Conservation (phyloP, 768 basidiomycete species). For the Fistulinella prunicolor region DNA sequence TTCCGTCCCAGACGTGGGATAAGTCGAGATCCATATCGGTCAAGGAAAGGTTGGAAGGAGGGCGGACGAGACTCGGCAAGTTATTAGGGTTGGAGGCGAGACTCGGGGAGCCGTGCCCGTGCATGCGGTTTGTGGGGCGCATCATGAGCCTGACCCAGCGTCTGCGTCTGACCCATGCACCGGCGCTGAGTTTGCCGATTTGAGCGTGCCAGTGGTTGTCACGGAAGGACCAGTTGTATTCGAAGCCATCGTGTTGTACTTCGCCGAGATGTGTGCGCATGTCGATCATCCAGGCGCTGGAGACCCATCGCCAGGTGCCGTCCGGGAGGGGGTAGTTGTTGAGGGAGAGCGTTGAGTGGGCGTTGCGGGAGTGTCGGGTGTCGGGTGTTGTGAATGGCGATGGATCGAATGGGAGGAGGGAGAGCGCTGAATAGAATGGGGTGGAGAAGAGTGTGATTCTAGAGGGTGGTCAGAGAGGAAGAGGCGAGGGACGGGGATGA, state of each 20-base stretch:
- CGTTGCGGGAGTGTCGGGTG: conserved; percentile 35
- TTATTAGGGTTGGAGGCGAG: neutral
- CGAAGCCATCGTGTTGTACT: conserved; percentile 80
- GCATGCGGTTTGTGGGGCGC: conserved; percentile 45
- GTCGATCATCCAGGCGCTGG: conserved; percentile 81
- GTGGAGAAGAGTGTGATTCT: conserved; percentile 66
- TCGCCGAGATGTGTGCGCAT: conserved; percentile 76
- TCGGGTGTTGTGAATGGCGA: conserved; percentile 66
- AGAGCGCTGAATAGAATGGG: conserved; percentile 66
- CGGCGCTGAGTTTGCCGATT: conserved; percentile 56
- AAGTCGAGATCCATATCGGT: conserved; percentile 11
- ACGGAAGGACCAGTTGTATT: conserved; percentile 81
- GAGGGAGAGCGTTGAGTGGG: conserved; percentile 56
- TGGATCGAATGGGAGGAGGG: conserved; percentile 71
- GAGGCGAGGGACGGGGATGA: conserved; percentile 6
- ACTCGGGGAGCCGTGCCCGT: no score
- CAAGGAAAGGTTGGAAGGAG: conserved; percentile 21
- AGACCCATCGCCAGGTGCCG: conserved; percentile 80
- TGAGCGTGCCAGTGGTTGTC: conserved; percentile 61
- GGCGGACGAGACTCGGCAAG: no score
- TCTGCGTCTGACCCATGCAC: conserved; percentile 74
- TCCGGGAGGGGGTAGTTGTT: conserved; percentile 71
- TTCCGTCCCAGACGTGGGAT: conserved; percentile 55
- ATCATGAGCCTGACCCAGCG: conserved; percentile 88
- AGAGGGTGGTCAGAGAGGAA: conserved; percentile 27